phyloP scores from a whole-genome alignment of 2,329 filamentous ascomycete species.

The Leptographium lundbergii region DNA sequence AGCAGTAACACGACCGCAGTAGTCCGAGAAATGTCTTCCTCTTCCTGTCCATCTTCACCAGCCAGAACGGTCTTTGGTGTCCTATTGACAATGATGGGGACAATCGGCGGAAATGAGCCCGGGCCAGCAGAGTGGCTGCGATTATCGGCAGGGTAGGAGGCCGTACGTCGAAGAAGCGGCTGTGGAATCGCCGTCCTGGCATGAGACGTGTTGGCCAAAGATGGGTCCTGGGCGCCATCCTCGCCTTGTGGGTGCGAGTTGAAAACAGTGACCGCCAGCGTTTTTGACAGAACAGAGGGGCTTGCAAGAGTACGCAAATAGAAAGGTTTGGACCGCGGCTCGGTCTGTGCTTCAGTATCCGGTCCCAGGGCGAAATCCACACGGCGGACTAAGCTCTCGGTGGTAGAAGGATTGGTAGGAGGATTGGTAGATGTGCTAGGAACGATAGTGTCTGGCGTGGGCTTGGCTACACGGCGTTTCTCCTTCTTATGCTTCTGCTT shows the following conservation, averaged over 20 bases:
- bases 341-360: conserved; percentile 19
- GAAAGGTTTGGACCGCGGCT: conserved; percentile 20
- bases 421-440: not conserved
- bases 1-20: conserved; percentile 38
- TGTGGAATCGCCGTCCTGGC: conserved; percentile 2
- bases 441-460: not conserved
- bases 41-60: conserved; percentile 17
- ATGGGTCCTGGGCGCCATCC: not conserved
- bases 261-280: conserved; percentile 49
- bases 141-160: conserved; percentile 32
- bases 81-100: conserved; percentile 19
- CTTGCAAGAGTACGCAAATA: conserved; percentile 27
- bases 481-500: conserved; percentile 24
- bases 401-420: too few relatives aligned
- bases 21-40: conserved; percentile 25
- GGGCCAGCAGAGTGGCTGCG: conserved; percentile 12
- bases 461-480: conserved; percentile 2
- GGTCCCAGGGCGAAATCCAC: conserved; percentile 30
- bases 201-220: not conserved
- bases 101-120: conserved; percentile 17
- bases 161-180: conserved; percentile 32
- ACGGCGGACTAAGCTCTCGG: conserved; percentile 18
- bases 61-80: conserved; percentile 6
- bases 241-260: conserved; percentile 12
- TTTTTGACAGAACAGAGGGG: conserved; percentile 35